phyloP scores from a whole-genome alignment of 2,329 filamentous ascomycete genomes.

The Pezicula radicicola region DNA sequence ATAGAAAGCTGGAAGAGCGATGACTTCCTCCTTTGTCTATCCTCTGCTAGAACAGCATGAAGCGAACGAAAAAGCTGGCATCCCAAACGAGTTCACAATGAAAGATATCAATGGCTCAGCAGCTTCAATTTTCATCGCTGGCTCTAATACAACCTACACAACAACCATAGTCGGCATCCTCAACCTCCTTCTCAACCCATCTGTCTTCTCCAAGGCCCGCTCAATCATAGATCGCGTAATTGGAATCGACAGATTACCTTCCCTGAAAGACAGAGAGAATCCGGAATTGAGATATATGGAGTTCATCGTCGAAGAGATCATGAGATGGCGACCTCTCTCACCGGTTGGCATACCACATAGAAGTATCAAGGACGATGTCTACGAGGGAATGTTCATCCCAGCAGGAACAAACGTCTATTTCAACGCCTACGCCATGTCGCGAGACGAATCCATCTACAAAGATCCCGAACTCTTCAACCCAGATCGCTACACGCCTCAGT shows the following conservation, averaged over 20 bases:
- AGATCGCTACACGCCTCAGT: conserved; percentile 38
- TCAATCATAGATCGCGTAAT: conserved; percentile 44
- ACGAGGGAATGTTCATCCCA: conserved; percentile 54
- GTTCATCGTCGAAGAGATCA: conserved; percentile 43
- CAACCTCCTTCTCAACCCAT: conserved; percentile 30
- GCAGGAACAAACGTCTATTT: conserved; percentile 49
- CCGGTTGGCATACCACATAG: conserved; percentile 53
- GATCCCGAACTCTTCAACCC: conserved; percentile 43
- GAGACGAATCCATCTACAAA: conserved; percentile 39
- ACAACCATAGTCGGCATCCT: conserved; percentile 39
- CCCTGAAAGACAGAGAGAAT: conserved; percentile 36
- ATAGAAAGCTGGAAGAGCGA: too few relatives aligned
- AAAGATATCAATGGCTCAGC: conserved; percentile 43
- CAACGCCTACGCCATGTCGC: conserved; percentile 54
- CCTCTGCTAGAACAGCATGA: not conserved
- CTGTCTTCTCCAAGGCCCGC: conserved; percentile 43
- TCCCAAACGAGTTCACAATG: conserved; percentile 8
- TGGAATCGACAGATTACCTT: conserved; percentile 41
- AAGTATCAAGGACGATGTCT: conserved; percentile 51
- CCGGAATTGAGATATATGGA: conserved; percentile 40
- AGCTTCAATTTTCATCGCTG: conserved; percentile 45
- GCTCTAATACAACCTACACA: conserved; percentile 35
- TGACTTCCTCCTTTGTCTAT: not conserved
- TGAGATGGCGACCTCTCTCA: conserved; percentile 41
- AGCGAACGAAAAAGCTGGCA: not conserved